Evolutionary conservation across 2,329 filamentous ascomycete species (phyloP), one percentile per base, ranked within the genome.

Genomic region (Huntiella omanensis): DNA sequence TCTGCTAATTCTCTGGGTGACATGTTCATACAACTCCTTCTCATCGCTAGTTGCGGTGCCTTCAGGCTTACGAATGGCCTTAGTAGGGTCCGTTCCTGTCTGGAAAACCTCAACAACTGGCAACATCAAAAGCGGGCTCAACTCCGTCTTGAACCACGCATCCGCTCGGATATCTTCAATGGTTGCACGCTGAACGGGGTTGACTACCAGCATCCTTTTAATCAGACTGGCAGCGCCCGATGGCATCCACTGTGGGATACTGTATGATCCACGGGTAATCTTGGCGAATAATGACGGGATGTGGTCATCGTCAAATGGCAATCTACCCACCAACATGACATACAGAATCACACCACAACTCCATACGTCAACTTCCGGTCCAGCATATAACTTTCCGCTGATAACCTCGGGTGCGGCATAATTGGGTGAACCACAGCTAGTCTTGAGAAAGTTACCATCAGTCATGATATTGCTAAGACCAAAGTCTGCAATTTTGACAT

Each of bases 391-490:
- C 68, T 96, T 98, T 17, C 91, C 91, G 47, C 87, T 91, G 57
- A 98, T 96, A 50, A 98, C 91, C 61, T 98, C 91, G 5, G 91
- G 91, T 1, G 91, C 91, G 10, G 91, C 91, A 61, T 98, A 98
- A 62, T 98, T 98, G 37, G 91, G 91, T 58, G 88, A 96, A 45
- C 91, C 91, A 57, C 91, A 98, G 60, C 87, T 96, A 1, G 91
- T 98, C 66, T 95, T 96, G 56, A 98, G 74, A 59, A 98, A 98
- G 60, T 98, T 98, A 19, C 91, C 91, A 59, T 98, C 91, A 0
- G 91, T 96, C 91, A 98, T 98, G 64, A 98, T 98, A 60, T 98
- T 98, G 67, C 88, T 96, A 48, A 98, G 70, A 49, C 91, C 91
- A 55, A 98, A 98, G 64, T 98, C 91, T 56, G 91, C 91, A 65